Base-by-base conservation (phyloP, 495 filamentous ascomycete genomes). In the Chaetomium tenue region DNA sequence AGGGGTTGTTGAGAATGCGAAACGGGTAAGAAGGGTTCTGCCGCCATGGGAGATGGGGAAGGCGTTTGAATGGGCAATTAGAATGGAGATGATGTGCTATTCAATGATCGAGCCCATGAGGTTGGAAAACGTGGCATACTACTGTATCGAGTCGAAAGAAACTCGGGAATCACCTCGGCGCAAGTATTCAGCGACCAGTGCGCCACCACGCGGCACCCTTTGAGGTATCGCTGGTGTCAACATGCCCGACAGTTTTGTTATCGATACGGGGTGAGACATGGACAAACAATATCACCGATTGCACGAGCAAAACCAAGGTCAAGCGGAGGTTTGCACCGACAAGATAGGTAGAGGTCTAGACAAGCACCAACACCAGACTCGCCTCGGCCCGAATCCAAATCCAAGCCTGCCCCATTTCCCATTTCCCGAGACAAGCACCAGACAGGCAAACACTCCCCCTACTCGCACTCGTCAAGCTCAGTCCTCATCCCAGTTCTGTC, bases 401-500 rank as follows among this genome's bases (percentile, higher is more conserved):
- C 37, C 58, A 64, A 25, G 46, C 56, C 25, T 11, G 25, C 25
- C 46, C 44, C 18, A 37, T 56, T 26, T n/a, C n/a, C n/a, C n/a
- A n/a, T n/a, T 44, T 30, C 3, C 40, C 18, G 28, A 37, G 37
- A 13, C 54, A 11, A 48, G 44, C 40, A 52, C 42, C 28, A 42
- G 39, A 46, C 33, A 22, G 55, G 18, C 20, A 26, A 61, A 44
- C 52, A 46, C 39, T 37, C 20, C 30, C 33, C 46, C 20, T 33
- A n/a, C 28, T 20, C 16, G n/a, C 22, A 18, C 8, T 13, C 57
- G 18, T 46, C 22, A n/a, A 28, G 55, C 65, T 78, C 87, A 96
- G 79, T 97, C 93, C 79, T 98, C 92, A 79, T 99, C 95, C 95
- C 95, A 99, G 83, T 96, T 94, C 65, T 80, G 46, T 30, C 42